Base-by-base conservation (phyloP, 2,329 filamentous ascomycete species). In the Ambrosiella xylebori region DNA sequence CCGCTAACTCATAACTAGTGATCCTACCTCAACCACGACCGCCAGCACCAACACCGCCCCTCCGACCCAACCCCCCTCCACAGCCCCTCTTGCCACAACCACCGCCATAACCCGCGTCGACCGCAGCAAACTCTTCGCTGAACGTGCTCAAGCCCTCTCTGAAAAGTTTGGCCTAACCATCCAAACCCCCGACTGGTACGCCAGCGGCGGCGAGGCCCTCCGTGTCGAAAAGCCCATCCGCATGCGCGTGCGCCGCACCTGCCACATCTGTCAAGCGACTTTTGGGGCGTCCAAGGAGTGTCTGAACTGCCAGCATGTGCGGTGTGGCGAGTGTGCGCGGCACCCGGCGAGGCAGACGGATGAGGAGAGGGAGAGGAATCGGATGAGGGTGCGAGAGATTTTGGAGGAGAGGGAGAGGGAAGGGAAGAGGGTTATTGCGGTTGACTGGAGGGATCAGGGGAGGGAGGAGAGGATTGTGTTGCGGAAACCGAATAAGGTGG, bases 241-340 rank as follows among this genome's bases (percentile, higher is more conserved):
- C 60, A 85, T 90, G 78, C 81, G 86, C 57, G 79, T 89, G 57
- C 85, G 86, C 68, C 80, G 84, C 63, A 83, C 79, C 62, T 96
- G 90, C 70, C 90, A 95, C 70, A 77, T 80, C 63, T 96, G 90
- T 73, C 79, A 82, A 60, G 80, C 84, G 12, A 78, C 79, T 27
- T 95, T 91, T 68, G 83, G 85, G 58, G 70, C 78, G 17, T 79
- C 84, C 65, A 88, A 84, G 71, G 75, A 84, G 61, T 95, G 90
- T 70, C 70, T 76, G 63, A 80, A 79, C 63, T 96, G 90, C 72
- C 77, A 85, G 64, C 90, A 96, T 71, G 74, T 75, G 52, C 81
- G 87, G 63, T 96, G 90, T 78, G 85, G 80, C 66, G 82, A 85
- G 65, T 96, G 90, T 68, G 79, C 81, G 36, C 81, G 87, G 58